phyloP scores from a whole-genome alignment of 2,329 filamentous ascomycete genomes.

The Coniella vitis region DNA sequence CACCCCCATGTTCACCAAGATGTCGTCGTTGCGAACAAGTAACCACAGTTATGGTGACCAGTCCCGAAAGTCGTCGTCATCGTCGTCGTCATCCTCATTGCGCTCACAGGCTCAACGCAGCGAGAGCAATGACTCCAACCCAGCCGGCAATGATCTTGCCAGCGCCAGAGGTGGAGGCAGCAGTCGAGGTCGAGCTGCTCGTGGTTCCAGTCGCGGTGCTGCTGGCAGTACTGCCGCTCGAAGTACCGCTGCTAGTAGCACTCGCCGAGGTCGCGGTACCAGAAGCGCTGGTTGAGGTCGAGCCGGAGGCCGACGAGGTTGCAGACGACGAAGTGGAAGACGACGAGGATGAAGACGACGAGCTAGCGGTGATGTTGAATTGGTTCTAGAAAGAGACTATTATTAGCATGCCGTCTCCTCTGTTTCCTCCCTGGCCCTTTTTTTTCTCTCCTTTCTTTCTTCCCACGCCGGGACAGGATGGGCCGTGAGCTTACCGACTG shows the following conservation, averaged over 20 bases:
- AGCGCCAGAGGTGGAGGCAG: slow-evolving; percentile 8
- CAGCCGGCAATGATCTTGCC: slow-evolving; percentile 14
- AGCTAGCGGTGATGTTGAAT: slow-evolving; percentile 12
- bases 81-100: not conserved
- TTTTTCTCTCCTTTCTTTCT: not conserved
- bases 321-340: not conserved
- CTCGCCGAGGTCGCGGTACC: not conserved
- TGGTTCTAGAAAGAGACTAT: slow-evolving; percentile 3
- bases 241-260: not conserved
- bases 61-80: too few species aligned
- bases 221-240: not conserved
- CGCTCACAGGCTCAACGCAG: slow-evolving; percentile 13
- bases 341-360: slow-evolving; percentile 8
- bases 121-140: slow-evolving; percentile 9
- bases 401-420: not conserved
- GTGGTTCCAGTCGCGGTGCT: not conserved
- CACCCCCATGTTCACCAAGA: too few species aligned
- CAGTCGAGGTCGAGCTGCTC: slow-evolving; percentile 2
- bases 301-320: not conserved
- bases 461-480: too few species aligned
- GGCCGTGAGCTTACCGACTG: slow-evolving; percentile 11
- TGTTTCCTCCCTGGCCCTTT: too few species aligned
- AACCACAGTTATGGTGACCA: too few species aligned
- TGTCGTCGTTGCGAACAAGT: too few species aligned
- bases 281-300: slow-evolving; percentile 1